Conservation (phyloP, 345 rosid genomes). For the Eucalyptus fibrosa region DNA sequence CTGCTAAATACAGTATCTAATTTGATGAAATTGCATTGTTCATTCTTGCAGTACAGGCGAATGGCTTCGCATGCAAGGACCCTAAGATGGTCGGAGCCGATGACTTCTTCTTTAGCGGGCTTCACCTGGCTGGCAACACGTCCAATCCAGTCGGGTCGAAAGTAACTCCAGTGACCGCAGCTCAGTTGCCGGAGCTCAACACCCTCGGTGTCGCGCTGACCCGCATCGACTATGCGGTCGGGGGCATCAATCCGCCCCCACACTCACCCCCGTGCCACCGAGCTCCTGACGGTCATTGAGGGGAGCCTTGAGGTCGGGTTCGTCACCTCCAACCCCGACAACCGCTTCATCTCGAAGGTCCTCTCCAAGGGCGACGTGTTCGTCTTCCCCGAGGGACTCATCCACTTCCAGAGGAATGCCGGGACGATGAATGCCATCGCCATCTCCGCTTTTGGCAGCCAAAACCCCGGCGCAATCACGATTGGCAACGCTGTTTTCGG, state of each 20-base stretch:
- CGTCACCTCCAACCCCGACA: constrained; percentile 5
- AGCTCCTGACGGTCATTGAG: constrained; percentile 1
- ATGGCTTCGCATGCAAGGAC: not conserved
- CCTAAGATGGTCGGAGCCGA: not conserved
- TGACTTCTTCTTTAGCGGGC: constrained; percentile 3
- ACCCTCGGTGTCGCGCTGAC: not conserved
- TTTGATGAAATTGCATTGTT: not conserved
- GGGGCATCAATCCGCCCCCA: not conserved
- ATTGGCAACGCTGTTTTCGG: constrained; percentile 3
- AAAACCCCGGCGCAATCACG: constrained; percentile 1
- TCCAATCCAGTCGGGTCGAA: not conserved
- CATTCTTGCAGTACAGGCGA: not conserved
- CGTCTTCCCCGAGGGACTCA: constrained; percentile 4
- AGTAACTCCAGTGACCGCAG: not conserved
- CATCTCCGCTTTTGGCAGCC: not conserved
- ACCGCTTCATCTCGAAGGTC: constrained; percentile 1
- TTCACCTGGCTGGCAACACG: constrained; percentile 2
- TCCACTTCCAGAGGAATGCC: constrained; percentile 5
- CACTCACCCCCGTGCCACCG: constrained; percentile 1
- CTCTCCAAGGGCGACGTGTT: constrained; percentile 7
- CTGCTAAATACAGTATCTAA: not conserved
- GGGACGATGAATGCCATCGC: not conserved
- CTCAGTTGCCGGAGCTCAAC: constrained; percentile 2
- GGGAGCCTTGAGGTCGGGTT: constrained; percentile 4
- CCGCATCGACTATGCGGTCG: not conserved